Base-by-base conservation (phyloP, 2,329 filamentous ascomycete genomes). In the Penicillium sp. region DNA sequence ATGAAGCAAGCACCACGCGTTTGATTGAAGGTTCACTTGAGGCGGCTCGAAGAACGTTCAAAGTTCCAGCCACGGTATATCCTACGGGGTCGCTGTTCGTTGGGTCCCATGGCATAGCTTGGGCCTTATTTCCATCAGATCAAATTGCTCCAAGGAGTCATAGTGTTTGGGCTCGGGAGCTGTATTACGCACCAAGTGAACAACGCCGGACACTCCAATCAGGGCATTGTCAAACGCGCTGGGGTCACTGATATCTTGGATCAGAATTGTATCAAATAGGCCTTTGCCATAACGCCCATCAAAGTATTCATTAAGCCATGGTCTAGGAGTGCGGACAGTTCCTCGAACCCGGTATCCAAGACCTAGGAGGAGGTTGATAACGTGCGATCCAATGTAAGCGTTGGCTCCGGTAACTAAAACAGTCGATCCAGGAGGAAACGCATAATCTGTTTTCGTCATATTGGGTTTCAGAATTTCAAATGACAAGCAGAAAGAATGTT, bases 351-450 rank as follows among this genome's bases (percentile, higher is more conserved):
- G 59, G 58, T 74, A 80, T 13, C 77, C 77, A 3, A 67, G 63
- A 1, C 69, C 51, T 16, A 81, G 68, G 10, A 81, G 66, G 13
- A 74, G 63, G n/a, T 76, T 62, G 31, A 69, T 65, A 3, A 79
- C 65, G 42, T 81, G 75, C 6, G 72, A 72, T 24, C 67, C 78
- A 22, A 82, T 69, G 58, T 75, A 79, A 32, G 79, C 78, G 45
- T 74, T 81, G 2, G 70, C 74, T 6, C 79, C 79, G 0, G 78
- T 81, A 13, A 82, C 72, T 3, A 82, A 72, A 27, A 81, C 65
- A 40, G 56, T 60, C 2, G 69, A 71, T 9, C 68, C 70, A n/a
- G n/a, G n/a, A n/a, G n/a, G n/a, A n/a, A n/a, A n/a, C n/a, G n/a
- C n/a, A n/a, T n/a, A n/a, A n/a, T n/a, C n/a, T n/a, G n/a, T n/a